phyloP scores from a whole-genome alignment of 2,329 filamentous ascomycete species.

The Ophiobolus disseminans region DNA sequence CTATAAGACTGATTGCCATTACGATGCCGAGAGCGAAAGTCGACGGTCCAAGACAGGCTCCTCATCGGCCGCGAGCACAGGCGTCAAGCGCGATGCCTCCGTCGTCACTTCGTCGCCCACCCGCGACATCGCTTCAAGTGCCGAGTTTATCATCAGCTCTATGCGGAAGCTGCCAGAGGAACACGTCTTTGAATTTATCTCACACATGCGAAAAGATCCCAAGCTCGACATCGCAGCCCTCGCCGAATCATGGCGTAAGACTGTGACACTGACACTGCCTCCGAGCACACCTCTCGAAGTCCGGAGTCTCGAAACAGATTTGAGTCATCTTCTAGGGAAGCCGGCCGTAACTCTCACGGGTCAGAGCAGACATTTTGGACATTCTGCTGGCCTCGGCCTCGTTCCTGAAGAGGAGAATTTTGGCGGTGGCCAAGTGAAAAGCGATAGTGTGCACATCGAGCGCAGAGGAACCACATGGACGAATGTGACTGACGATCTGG shows the following conservation, averaged over 20 bases:
- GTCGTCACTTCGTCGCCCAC: conserved; percentile 14
- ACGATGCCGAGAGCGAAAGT: conserved; percentile 58
- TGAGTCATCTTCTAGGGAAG: conserved; percentile 48
- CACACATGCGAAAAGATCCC: conserved; percentile 52
- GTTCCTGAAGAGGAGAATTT: conserved; percentile 46
- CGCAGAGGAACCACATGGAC: conserved; percentile 61
- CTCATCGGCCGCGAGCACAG: conserved; percentile 21
- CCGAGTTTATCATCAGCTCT: conserved; percentile 52
- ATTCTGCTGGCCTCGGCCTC: conserved; percentile 47
- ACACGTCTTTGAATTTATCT: conserved; percentile 53
- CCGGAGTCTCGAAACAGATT: conserved; percentile 44
- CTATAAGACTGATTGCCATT: conserved; percentile 59
- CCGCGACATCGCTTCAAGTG: conserved; percentile 21
- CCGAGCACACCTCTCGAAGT: conserved; percentile 28
- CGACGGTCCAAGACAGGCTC: conserved; percentile 51
- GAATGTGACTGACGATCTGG: conserved; percentile 63
- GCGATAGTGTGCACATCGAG: conserved; percentile 16
- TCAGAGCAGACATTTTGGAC: conserved; percentile 47
- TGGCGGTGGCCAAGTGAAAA: conserved; percentile 21
- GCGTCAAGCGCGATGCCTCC: conserved; percentile 41
- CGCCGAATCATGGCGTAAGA: conserved; percentile 51
- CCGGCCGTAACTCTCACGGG: conserved; percentile 42
- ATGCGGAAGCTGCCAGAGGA: conserved; percentile 55
- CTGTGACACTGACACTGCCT: conserved; percentile 47
- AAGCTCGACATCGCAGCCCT: conserved; percentile 50